A percentile compares a stretch with the other conserved stretches of the same genome.
These are phyloP conservation scores for Trichoderma reesei DNA, from an alignment of 495 filamentous ascomycete genomes.

Conservation along the genomic window DNA sequence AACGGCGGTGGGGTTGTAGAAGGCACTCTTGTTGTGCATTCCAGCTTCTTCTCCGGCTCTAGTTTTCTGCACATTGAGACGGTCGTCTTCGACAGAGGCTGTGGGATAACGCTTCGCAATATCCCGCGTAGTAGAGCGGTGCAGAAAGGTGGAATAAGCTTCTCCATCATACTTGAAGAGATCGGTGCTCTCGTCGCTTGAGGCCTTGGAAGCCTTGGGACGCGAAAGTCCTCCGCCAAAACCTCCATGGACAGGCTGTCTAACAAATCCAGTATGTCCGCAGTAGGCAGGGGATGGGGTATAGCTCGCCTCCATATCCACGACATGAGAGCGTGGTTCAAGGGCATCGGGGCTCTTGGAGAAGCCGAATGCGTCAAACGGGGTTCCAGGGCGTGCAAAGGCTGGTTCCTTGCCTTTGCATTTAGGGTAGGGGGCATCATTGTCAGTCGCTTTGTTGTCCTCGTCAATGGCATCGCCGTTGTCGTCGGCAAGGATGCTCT, in stretches of 20 bases:
- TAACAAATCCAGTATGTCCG: neutral
- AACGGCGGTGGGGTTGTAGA: conserved; percentile 11
- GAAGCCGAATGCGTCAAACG: neutral
- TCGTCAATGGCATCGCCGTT: too few relatives aligned
- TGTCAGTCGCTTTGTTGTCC: too few relatives aligned
- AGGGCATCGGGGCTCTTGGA: neutral
- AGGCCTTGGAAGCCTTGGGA: neutral
- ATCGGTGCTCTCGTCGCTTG: conserved; percentile 22
- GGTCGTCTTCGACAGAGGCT: neutral
- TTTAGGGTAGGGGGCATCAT: neutral
- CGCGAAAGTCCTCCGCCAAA: neutral
- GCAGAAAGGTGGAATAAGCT: conserved; percentile 17
- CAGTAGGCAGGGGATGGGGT: neutral
- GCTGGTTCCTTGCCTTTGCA: neutral
- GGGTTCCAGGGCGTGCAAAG: neutral
- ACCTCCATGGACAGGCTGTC: neutral
- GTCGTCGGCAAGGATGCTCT: neutral
- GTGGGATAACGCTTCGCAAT: neutral
- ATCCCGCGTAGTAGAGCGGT: conserved; percentile 14
- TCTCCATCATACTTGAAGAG: conserved; percentile 24
- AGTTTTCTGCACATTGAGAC: neutral
- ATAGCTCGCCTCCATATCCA: neutral
- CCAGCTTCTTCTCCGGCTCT: neutral
- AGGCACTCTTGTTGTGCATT: neutral
- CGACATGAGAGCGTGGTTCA: neutral